Base-by-base conservation (phyloP, 2,329 filamentous ascomycete species). In the Hypoxylon sp. region DNA sequence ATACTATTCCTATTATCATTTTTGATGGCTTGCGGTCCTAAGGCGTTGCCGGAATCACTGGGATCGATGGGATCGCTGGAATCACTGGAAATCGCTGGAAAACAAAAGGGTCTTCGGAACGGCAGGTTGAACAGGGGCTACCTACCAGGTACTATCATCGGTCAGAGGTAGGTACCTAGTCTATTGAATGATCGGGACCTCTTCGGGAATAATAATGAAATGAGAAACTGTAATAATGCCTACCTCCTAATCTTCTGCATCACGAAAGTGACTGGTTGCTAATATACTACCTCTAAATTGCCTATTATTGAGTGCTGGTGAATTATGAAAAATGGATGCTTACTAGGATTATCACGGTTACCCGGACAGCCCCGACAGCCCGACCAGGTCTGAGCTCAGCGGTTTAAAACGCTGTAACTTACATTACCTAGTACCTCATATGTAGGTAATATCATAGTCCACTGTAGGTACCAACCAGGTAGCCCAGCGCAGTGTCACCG, bases 1-100 rank as follows among this genome's bases (percentile, higher is more conserved):
- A 62, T 35, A 67, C 11, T 67, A 67, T 52, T 55, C 42, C 58
- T 42, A n/a, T 56, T n/a, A 19, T 26, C 13, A 46, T n/a, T 19
- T 19, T 17, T 44, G 35, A 10, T 54, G 44, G 8, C 9, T 26
- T 11, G 19, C 51, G 29, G 56, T 19, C 26, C 19, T 46, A 42
- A 11, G 55, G 52, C 44, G 51, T 61, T 55, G 35, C 14, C 46
- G 52, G 22, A 58, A 44, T 39, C 2, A 29, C 14, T 17, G 46
- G 46, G 26, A 42, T 29, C 31, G 48, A 37, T 14, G 29, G 33
- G 31, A 26, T 64, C 35, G 33, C 22, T 48, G 37, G 10, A 48
- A 11, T 26, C 8, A 10, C 13, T 19, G 50, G 29, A 47, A 47
- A 19, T 35, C 11, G 35, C 19, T 26, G 39, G 31, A 39, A 48